Evolutionary conservation across 2,329 filamentous ascomycete genomes (phyloP).

Genomic region (Diaporthe sp.): DNA sequence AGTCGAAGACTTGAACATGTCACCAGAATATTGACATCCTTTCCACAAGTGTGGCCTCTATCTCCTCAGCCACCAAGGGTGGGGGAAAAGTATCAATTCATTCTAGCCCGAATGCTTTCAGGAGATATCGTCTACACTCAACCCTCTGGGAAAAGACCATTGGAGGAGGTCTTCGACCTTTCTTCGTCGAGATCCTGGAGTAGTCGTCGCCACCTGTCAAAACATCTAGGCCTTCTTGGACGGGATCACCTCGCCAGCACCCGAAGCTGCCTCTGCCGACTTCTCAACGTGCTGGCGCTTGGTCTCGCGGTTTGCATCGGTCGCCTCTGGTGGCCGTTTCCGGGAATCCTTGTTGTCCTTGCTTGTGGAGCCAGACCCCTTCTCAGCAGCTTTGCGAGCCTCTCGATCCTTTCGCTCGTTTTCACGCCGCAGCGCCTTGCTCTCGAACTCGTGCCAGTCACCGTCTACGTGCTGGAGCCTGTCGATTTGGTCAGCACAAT

Average conservation of each 20-base stretch:
- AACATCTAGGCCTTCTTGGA: slow-evolving; percentile 22
- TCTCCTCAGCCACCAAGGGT: too few species aligned
- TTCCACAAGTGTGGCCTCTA: not conserved
- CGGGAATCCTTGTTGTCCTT: slow-evolving; percentile 51
- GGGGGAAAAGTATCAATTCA: not conserved
- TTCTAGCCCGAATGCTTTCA: not conserved
- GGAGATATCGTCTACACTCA: not conserved
- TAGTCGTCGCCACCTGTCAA: not conserved
- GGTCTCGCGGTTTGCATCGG: slow-evolving; percentile 45
- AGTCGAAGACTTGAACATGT: not conserved
- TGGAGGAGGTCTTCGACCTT: not conserved
- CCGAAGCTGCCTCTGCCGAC: slow-evolving; percentile 13
- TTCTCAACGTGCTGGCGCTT: slow-evolving; percentile 40
- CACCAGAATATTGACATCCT: not conserved
- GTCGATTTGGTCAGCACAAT: slow-evolving; percentile 49
- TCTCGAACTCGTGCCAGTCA: slow-evolving; percentile 99
- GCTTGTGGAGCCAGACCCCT: slow-evolving; percentile 48
- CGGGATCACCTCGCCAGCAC: not conserved
- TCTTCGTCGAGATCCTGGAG: not conserved
- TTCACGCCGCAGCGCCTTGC: slow-evolving; percentile 92
- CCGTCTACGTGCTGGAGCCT: slow-evolving; percentile 86
- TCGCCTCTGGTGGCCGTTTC: slow-evolving; percentile 52
- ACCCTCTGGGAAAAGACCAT: not conserved
- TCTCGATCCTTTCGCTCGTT: slow-evolving; percentile 78
- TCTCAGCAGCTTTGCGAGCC: slow-evolving; percentile 60